Base-by-base conservation (phyloP, 1,284 basidiomycete species). In the Ceratobasidium sp. region DNA sequence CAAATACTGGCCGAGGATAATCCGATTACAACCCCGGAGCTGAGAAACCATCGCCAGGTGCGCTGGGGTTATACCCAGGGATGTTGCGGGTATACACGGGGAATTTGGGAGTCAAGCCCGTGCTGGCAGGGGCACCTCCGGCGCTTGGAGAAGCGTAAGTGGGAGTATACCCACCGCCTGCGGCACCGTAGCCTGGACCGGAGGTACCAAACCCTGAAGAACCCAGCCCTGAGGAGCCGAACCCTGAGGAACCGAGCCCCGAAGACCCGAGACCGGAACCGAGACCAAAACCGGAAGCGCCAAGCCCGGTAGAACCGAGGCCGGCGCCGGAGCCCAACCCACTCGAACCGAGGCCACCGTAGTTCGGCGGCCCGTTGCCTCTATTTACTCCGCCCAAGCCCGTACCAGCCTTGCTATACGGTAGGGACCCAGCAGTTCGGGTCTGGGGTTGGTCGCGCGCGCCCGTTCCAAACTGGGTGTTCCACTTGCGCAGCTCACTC, bases 401-500 rank as follows among this genome's bases (percentile, higher is more conserved):
- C 53, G 53, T 4, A 34, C 29, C 13, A 56, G 24, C 58, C n/a
- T 59, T 41, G 29, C 19, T 59, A 22, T 59, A 59, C 9, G 58
- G 37, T 34, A 59, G 34, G 19, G 58, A 59, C 19, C 58, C 58
- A 19, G 58, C 8, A 14, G 16, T 39, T 11, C 58, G 58, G 16
- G 2, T 48, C 46, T 48, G 16, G n/a, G 58, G 58, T 31, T 59
- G 58, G 2, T 59, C 58, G 8, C 58, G 58, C 7, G 34, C 58
- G 9, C 76, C 76, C 72, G 96, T 94, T 31, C 94, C 95, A 81
- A 95, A 96, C 80, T 95, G 92, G 54, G 95, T 92, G 76, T 96
- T 95, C 94, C 94, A 96, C 82, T 91, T 94, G 63, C 93, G 88
- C 76, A 96, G 83, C 77, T 93, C 94, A 1, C 91, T 84, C 54